Evolutionary conservation across 2,329 filamentous ascomycete species (phyloP), one percentile per base, ranked within the genome.

Genomic region (Nemania abortiva): DNA sequence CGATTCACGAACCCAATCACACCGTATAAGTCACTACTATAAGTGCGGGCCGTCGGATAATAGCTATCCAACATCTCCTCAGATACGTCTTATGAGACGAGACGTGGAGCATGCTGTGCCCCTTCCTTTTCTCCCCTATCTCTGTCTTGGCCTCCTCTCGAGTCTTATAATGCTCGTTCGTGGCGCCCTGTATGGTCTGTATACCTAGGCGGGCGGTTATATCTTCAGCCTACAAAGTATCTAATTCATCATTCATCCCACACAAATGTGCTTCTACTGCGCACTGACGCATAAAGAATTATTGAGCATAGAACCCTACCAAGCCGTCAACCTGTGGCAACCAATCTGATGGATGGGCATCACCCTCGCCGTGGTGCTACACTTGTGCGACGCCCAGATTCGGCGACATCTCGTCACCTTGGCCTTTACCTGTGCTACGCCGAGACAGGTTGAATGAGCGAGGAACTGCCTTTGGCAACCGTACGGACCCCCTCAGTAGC

Each of bases 311-410:
- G 34, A 13, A 6, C 34, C 11, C 34, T 37, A n/a, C n/a, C n/a
- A 13, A 13, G 3, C 34, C 39, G 39, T 42, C 39, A 13, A 42
- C 13, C 15, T 18, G 39, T 42, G 22, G 63, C 45, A 58, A 45
- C 27, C 22, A 47, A 61, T 61, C 50, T 58, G 50, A 39, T 49
- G 55, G 53, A 56, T 63, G 42, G 31, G 22, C 20, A 47, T 20
- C 45, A 50, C 64, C 24, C 24, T 27, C 50, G 34, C 24, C n/a
- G 52, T 62, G 34, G 45, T 64, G 57, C 55, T n/a, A 34, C 58
- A 54, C 37, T 53, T 27, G 69, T 71, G 29, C 59, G 47, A 69
- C 66, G 50, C 47, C 34, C 29, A 66, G 59, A 68, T 57, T 55
- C 37, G 20, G 60, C 55, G 24, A 50, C 42, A 55, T 34, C 65